Evolutionary conservation across 2,329 filamentous ascomycete genomes (phyloP).

Genomic region (Ilyonectria mors-panacis): DNA sequence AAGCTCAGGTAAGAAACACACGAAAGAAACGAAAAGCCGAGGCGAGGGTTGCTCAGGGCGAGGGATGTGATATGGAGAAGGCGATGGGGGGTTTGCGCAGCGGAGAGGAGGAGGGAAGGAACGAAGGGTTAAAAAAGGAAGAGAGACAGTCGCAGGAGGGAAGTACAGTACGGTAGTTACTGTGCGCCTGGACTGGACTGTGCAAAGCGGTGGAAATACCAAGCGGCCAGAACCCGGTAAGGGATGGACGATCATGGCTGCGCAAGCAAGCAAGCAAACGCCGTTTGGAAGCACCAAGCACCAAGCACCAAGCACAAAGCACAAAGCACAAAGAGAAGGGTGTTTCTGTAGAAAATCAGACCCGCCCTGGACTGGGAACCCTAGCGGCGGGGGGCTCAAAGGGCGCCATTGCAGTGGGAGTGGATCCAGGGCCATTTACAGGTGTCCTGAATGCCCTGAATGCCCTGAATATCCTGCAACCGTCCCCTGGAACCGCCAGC

Average conservation of each 20-base stretch:
- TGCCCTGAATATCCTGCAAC: no score
- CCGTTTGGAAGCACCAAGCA: no score
- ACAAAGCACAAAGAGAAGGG: not conserved
- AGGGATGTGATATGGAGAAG: not conserved
- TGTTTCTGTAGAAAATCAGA: not conserved
- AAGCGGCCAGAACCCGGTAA: not conserved
- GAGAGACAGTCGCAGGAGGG: not conserved
- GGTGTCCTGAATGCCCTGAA: no score
- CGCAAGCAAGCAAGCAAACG: not conserved
- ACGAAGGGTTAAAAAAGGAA: not conserved
- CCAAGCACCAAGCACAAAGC: not conserved
- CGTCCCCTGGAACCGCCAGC: no score
- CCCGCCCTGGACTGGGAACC: not conserved
- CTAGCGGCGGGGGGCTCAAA: no score
- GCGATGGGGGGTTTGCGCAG: not conserved
- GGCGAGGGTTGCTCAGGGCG: not conserved
- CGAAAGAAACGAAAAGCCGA: conserved; percentile 2
- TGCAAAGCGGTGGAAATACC: no score
- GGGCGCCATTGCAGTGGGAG: no score
- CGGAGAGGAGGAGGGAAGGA: not conserved
- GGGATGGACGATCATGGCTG: not conserved
- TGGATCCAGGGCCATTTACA: no score
- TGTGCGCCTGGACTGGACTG: no score
- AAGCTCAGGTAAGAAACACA: not conserved
- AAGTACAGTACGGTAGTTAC: not conserved